These are phyloP conservation scores for Amphichorda felina DNA, from an alignment of 2,329 filamentous ascomycete genomes.

Conservation along the genomic window DNA sequence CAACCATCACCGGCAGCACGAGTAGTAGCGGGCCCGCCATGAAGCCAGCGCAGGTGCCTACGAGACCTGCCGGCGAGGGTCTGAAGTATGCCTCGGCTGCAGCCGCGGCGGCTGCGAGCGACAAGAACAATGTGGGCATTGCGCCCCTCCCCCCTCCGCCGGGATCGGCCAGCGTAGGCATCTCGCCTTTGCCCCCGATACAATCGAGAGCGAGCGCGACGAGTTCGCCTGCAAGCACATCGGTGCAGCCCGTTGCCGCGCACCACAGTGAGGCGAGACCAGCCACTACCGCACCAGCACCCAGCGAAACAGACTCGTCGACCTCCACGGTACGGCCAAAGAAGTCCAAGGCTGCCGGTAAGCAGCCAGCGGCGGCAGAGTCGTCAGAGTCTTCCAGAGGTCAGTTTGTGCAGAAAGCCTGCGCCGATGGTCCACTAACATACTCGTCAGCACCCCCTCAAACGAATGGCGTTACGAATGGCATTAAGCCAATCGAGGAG, in stretches of 20 bases:
- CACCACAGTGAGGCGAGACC: constrained; percentile 22
- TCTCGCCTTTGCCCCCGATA: constrained; percentile 35
- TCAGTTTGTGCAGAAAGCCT: constrained; percentile 13
- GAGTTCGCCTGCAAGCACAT: constrained; percentile 38
- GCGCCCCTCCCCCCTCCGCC: constrained; percentile 87
- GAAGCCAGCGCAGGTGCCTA: constrained; percentile 86
- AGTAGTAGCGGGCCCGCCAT: constrained; percentile 49
- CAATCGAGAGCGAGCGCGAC: constrained; percentile 43
- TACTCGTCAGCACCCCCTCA: constrained; percentile 19
- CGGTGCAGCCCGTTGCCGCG: constrained; percentile 31
- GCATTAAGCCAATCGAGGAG: constrained; percentile 31
- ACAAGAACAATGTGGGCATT: constrained; percentile 82
- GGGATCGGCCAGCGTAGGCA: constrained; percentile 32
- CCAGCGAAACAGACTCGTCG: constrained; percentile 5
- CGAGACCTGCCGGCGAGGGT: constrained; percentile 75
- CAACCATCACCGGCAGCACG: constrained; percentile 46
- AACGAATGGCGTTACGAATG: constrained; percentile 40
- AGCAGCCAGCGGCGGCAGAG: constrained; percentile 29
- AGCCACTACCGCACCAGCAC: constrained; percentile 3
- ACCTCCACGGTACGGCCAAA: constrained; percentile 19
- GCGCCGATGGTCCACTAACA: neutral
- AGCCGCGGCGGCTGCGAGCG: constrained; percentile 80
- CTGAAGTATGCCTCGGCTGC: constrained; percentile 96
- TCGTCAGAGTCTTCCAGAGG: constrained; percentile 30
- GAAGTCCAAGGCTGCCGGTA: constrained; percentile 30